A percentile compares a stretch with the other conserved stretches of the same genome.
Conservation (phyloP, 2,329 filamentous ascomycete genomes). For the Fusarium keratoplasticum region DNA sequence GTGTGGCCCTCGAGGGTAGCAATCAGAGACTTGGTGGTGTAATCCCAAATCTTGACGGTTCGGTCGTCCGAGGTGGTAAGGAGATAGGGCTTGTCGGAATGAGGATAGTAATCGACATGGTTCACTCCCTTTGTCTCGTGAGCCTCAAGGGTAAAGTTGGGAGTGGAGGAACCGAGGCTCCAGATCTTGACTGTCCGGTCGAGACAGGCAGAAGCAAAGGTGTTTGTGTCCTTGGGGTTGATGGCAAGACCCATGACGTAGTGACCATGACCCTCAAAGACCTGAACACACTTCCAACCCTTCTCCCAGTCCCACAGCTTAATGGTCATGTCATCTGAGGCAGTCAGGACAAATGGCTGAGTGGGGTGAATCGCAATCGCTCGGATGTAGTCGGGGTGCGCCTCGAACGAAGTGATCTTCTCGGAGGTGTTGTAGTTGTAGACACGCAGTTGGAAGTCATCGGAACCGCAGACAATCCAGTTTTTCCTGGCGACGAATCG, state of each 20-base stretch:
- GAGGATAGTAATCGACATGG: constrained; percentile 90
- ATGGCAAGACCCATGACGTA: constrained; percentile 97
- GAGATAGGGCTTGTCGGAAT: constrained; percentile 84
- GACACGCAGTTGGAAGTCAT: constrained; percentile 88
- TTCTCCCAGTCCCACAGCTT: constrained; percentile 99
- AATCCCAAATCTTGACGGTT: constrained; percentile 99
- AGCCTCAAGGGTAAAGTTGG: constrained; percentile 96
- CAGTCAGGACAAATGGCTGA: constrained; percentile 94
- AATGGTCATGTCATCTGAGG: constrained; percentile 98
- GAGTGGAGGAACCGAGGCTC: constrained; percentile 91
- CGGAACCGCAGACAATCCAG: constrained; percentile 97
- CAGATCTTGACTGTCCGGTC: constrained; percentile 98
- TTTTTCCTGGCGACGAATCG: constrained; percentile 98
- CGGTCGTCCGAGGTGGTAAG: constrained; percentile 96
- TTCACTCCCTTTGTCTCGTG: constrained; percentile 98
- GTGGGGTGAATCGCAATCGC: constrained; percentile 96
- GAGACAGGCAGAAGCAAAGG: constrained; percentile 90
- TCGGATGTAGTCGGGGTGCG: constrained; percentile 97
- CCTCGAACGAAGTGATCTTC: constrained; percentile 97
- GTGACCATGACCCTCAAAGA: constrained; percentile 96
- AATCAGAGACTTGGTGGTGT: constrained; percentile 97
- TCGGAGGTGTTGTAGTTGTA: constrained; percentile 99
- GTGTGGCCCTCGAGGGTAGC: constrained; percentile 97
- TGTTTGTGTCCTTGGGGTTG: constrained; percentile 97
- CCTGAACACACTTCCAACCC: constrained; percentile 96